A percentile compares a stretch with the other conserved stretches of the same genome.
These are phyloP conservation scores for Kickxella alabastrina DNA, from an alignment of 192 early-diverging fungal species.

Conservation along the genomic window DNA sequence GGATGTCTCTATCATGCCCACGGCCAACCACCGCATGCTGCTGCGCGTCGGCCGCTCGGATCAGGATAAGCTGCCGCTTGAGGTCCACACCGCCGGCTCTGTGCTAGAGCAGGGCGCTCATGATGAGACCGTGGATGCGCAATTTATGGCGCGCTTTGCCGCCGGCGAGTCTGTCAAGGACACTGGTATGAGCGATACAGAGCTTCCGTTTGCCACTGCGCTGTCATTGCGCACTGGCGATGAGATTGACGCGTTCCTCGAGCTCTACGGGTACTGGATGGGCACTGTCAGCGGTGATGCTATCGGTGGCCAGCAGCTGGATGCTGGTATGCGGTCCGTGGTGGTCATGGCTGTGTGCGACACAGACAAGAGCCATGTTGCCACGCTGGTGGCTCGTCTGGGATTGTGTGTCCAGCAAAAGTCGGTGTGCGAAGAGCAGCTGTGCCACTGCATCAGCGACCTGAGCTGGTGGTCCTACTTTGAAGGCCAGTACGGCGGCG, in stretches of 20 bases:
- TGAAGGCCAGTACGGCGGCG: conserved; percentile 3
- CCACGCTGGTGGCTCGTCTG: conserved; percentile 6
- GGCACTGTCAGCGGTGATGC: background rate
- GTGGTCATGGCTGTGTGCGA: background rate
- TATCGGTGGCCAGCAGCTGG: background rate
- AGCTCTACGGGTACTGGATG: conserved; percentile 40
- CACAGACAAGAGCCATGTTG: background rate
- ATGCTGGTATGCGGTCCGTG: background rate
- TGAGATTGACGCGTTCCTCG: conserved; percentile 19
- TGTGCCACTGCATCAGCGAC: background rate
- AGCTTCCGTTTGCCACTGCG: conserved; percentile 12
- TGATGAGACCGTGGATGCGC: conserved; percentile 5
- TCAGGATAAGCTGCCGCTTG: conserved; percentile 3
- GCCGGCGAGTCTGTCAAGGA: background rate
- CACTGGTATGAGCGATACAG: background rate
- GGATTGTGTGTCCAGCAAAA: background rate
- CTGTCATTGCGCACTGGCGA: conserved; percentile 19
- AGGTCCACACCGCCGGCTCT: conserved; percentile 20
- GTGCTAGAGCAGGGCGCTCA: conserved; percentile 5
- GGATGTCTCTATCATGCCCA: conserved; percentile 16
- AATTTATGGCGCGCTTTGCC: conserved; percentile 22
- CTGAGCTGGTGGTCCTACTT: conserved; percentile 17
- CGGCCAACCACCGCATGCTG: conserved; percentile 25
- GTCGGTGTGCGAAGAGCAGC: background rate
- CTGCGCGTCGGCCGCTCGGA: conserved; percentile 10